phyloP scores from a whole-genome alignment of 495 filamentous ascomycete genomes.

The Stereocaulon alpinum region DNA sequence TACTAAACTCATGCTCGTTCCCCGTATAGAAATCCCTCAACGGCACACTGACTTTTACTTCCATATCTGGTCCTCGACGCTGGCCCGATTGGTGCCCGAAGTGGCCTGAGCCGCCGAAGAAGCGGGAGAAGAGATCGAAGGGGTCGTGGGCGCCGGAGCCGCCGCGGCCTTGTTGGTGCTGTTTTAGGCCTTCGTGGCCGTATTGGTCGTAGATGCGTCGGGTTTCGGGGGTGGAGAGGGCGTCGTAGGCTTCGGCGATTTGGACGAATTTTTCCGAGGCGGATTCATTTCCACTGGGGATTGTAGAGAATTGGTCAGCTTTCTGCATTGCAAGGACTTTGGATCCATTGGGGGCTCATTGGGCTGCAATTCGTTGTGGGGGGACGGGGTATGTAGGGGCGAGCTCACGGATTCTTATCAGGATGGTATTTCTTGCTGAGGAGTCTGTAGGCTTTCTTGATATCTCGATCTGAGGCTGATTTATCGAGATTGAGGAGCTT shows the following conservation, averaged over 20 bases:
- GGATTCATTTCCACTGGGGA: conserved; percentile 57
- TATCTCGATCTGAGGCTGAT: conserved; percentile 74
- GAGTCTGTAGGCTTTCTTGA: conserved; percentile 90
- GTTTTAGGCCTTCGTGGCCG: conserved; percentile 80
- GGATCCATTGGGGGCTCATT: too few relatives aligned
- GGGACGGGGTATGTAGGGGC: neutral
- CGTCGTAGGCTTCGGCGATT: conserved; percentile 93
- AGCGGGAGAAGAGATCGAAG: conserved; percentile 93
- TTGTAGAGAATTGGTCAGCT: too few relatives aligned
- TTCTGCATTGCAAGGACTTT: neutral
- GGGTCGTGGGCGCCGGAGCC: conserved; percentile 62
- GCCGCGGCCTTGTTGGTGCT: conserved; percentile 63
- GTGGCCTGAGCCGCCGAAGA: conserved; percentile 90
- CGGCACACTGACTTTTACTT: conserved; percentile 72
- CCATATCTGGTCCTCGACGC: conserved; percentile 79
- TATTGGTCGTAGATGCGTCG: conserved; percentile 94
- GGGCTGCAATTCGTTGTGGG: too few relatives aligned
- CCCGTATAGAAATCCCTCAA: conserved; percentile 93
- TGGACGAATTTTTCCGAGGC: conserved; percentile 91
- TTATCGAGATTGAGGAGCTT: conserved; percentile 80
- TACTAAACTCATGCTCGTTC: conserved; percentile 66
- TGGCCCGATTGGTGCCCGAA: conserved; percentile 60
- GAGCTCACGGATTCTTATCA: conserved; percentile 91
- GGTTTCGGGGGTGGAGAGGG: conserved; percentile 68
- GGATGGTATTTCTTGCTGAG: conserved; percentile 95